Percentiles rank a stretch among this genome's conserved stretches.
Conservation (phyloP, 192 early-diverging fungal genomes). For the Ambispora gerdemannii region DNA sequence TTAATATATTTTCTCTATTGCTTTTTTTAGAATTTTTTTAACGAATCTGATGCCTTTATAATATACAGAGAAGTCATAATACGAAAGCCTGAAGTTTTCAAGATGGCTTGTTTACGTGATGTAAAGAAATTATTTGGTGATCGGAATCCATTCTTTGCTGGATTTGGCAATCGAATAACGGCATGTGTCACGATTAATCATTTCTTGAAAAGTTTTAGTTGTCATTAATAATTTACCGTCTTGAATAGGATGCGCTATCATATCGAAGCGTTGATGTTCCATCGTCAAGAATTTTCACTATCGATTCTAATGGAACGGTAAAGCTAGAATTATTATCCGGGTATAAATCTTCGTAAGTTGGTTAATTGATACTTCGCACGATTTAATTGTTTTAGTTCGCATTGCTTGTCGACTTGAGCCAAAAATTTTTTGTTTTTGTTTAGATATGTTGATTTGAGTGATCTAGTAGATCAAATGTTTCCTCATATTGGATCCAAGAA, state of each 20-base stretch:
- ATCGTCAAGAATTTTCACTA: slow-evolving; percentile 91
- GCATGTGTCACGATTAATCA: slow-evolving; percentile 26
- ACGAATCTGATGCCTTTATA: not conserved
- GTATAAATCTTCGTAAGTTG: slow-evolving; percentile 78
- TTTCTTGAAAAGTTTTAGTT: not conserved
- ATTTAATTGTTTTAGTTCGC: not conserved
- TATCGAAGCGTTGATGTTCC: slow-evolving; percentile 95
- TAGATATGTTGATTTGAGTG: slow-evolving; percentile 78
- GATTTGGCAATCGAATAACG: slow-evolving; percentile 96
- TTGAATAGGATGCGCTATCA: slow-evolving; percentile 76
- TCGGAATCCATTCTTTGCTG: slow-evolving; percentile 87
- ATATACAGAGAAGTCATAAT: slow-evolving; percentile 80
- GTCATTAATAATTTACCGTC: too few relatives aligned
- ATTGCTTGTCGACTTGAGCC: too few relatives aligned
- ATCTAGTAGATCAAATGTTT: slow-evolving; percentile 95
- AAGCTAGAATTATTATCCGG: slow-evolving; percentile 83
- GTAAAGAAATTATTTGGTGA: slow-evolving; percentile 85
- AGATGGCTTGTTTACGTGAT: slow-evolving; percentile 92
- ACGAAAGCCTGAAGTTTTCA: slow-evolving; percentile 93
- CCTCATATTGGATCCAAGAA: slow-evolving; percentile 57
- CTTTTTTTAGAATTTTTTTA: slow-evolving; percentile 4
- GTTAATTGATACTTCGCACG: not conserved
- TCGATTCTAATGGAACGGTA: slow-evolving; percentile 86
- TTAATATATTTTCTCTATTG: slow-evolving; percentile 2
- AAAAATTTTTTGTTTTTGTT: not conserved